A percentile compares a stretch with the other conserved stretches of the same genome.
Conservation (phyloP, 2,329 filamentous ascomycete genomes). For the Epichloe glyceriae region DNA sequence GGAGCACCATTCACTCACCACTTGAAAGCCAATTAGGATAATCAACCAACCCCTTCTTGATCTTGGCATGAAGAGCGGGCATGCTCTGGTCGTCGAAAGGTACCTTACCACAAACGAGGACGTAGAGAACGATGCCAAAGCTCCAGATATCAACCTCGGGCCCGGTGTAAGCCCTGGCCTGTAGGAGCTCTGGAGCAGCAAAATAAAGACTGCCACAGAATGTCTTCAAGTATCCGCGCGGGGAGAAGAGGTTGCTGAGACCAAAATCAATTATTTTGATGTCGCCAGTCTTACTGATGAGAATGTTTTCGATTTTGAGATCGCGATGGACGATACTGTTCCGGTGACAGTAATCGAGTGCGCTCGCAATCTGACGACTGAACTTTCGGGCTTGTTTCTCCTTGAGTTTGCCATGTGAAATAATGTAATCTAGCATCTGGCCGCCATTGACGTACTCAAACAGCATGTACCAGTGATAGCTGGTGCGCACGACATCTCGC, state of each 20-base stretch:
- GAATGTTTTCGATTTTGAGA: slow-evolving; percentile 96
- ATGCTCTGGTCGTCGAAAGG: slow-evolving; percentile 99
- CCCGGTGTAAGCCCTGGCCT: slow-evolving; percentile 87
- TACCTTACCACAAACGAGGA: slow-evolving; percentile 93
- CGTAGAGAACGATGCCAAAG: slow-evolving; percentile 95
- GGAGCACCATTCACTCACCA: slow-evolving; percentile 38
- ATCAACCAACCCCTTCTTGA: slow-evolving; percentile 92
- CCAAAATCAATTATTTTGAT: slow-evolving; percentile 99
- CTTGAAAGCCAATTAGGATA: slow-evolving; percentile 87
- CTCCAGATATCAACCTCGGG: slow-evolving; percentile 98
- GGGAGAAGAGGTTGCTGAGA: slow-evolving; percentile 88
- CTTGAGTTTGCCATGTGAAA: slow-evolving; percentile 92
- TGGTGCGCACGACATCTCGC: slow-evolving; percentile 87
- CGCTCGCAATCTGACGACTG: slow-evolving; percentile 90
- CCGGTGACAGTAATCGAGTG: slow-evolving; percentile 91
- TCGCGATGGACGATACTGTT: slow-evolving; percentile 98
- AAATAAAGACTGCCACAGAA: slow-evolving; percentile 98
- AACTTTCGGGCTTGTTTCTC: slow-evolving; percentile 98
- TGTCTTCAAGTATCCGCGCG: slow-evolving; percentile 74
- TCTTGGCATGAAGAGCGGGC: slow-evolving; percentile 95
- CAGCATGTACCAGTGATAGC: slow-evolving; percentile 99
- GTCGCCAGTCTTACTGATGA: slow-evolving; percentile 97
- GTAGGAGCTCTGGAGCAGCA: slow-evolving; percentile 84
- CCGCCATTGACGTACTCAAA: slow-evolving; percentile 98
- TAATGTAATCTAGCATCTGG: slow-evolving; percentile 99